Evolutionary conservation across 2,329 filamentous ascomycete genomes (phyloP).

Genomic region (Didymella keratinophila): DNA sequence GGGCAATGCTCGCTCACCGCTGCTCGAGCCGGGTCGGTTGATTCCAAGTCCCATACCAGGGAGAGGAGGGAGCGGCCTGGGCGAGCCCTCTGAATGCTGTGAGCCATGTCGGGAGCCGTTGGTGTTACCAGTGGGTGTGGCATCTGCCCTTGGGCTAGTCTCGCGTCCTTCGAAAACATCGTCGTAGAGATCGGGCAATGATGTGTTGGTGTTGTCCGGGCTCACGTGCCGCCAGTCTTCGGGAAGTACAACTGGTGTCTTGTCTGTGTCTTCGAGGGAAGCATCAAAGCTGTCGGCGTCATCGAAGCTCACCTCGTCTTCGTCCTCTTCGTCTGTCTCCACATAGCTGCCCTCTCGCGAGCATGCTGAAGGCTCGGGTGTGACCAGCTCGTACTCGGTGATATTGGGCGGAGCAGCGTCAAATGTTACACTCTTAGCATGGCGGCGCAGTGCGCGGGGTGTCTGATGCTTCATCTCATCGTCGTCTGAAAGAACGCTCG

Average conservation of each 20-base stretch:
- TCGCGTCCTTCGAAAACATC: slow-evolving; percentile 71
- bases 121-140: slow-evolving; percentile 53
- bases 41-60: slow-evolving; percentile 65
- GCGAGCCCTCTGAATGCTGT: slow-evolving; percentile 77
- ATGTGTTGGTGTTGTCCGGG: slow-evolving; percentile 67
- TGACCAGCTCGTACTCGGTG: slow-evolving; percentile 98
- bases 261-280: slow-evolving; percentile 92
- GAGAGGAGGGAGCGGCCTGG: slow-evolving; percentile 85
- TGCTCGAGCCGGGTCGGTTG: slow-evolving; percentile 63
- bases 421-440: slow-evolving; percentile 97
- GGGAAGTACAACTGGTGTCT: slow-evolving; percentile 96
- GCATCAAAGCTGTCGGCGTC: slow-evolving; percentile 94
- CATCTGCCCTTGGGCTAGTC: slow-evolving; percentile 71
- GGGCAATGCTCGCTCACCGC: slow-evolving; percentile 73
- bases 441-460: slow-evolving; percentile 75
- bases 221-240: slow-evolving; percentile 91
- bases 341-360: slow-evolving; percentile 95
- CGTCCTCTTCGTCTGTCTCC: slow-evolving; percentile 68
- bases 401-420: slow-evolving; percentile 91
- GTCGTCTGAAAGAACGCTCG: slow-evolving; percentile 48
- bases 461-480: slow-evolving; percentile 67
- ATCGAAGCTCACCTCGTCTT: slow-evolving; percentile 72
- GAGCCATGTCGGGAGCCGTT: slow-evolving; percentile 70
- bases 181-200: slow-evolving; percentile 63
- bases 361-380: slow-evolving; percentile 89